Conservation (phyloP, 352 stramenopile species). For the Phytopythium kandeliae region DNA sequence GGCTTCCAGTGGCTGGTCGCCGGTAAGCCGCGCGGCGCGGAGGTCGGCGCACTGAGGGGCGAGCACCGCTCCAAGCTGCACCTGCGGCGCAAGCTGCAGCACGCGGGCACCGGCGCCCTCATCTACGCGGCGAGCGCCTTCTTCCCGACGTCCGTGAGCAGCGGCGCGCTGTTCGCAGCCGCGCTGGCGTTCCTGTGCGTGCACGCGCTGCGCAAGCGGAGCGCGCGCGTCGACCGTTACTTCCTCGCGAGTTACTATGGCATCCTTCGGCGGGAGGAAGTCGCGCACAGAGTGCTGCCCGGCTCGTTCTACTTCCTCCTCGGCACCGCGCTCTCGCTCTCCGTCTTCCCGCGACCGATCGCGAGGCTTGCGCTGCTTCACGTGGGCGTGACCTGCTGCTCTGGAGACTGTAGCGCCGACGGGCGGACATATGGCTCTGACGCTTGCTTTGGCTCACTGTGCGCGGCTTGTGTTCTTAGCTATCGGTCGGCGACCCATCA, state of each 20-base stretch:
- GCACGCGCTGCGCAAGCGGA: constrained; percentile 28
- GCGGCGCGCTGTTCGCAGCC: constrained; percentile 22
- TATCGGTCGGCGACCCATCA: constrained; percentile 45
- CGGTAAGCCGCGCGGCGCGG: background rate
- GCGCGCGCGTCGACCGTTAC: constrained; percentile 16
- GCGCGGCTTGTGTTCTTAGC: too few species aligned
- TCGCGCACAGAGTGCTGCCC: constrained; percentile 25
- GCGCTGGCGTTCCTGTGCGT: constrained; percentile 27
- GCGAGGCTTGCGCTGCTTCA: constrained; percentile 48
- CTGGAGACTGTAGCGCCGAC: background rate
- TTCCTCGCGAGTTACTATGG: constrained; percentile 37
- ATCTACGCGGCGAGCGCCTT: constrained; percentile 31
- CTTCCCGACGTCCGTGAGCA: constrained; percentile 14
- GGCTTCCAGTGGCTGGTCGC: constrained; percentile 18
- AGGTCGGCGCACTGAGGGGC: background rate
- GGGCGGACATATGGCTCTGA: too few species aligned
- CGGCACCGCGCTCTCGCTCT: constrained; percentile 33
- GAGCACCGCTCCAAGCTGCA: constrained; percentile 23
- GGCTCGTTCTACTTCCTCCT: constrained; percentile 60
- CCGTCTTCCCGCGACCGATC: constrained; percentile 28
- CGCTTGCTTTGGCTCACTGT: too few species aligned
- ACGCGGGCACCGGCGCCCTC: constrained; percentile 36
- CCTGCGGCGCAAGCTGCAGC: constrained; percentile 43
- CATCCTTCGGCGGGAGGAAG: constrained; percentile 44
- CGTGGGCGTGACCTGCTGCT: constrained; percentile 15